These are phyloP conservation scores for Colletotrichum limetticola DNA, from an alignment of 2,329 filamentous ascomycete genomes.

Conservation along the genomic window DNA sequence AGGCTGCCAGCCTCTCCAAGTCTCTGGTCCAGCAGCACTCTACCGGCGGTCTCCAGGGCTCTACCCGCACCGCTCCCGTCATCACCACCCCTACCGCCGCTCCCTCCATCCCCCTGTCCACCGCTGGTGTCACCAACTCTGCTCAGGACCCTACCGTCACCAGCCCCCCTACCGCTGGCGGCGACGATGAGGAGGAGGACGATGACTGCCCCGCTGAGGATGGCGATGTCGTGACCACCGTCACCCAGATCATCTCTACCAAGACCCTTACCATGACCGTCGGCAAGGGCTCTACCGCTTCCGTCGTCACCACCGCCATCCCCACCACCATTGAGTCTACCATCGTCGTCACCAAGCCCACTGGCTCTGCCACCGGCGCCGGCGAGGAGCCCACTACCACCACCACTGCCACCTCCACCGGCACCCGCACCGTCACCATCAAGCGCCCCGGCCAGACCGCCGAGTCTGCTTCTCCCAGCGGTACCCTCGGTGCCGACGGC, in stretches of 20 bases:
- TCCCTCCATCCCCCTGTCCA: conserved; percentile 41
- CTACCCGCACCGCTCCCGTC: conserved; percentile 46
- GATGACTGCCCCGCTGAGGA: conserved; percentile 33
- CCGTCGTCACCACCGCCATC: conserved; percentile 55
- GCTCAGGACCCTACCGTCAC: conserved; percentile 35
- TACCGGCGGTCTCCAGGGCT: conserved; percentile 50
- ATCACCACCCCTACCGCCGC: conserved; percentile 36
- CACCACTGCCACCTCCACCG: conserved; percentile 49
- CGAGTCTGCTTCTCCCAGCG: conserved; percentile 10
- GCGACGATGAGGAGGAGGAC: conserved; percentile 26
- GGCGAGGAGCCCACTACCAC: conserved; percentile 48
- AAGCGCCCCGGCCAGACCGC: conserved; percentile 34
- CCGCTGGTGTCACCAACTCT: conserved; percentile 48
- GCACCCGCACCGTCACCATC: conserved; percentile 49
- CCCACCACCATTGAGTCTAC: conserved; percentile 54
- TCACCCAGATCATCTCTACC: conserved; percentile 44
- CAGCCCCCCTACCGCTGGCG: conserved; percentile 14
- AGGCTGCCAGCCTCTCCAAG: conserved; percentile 52
- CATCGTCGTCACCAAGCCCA: conserved; percentile 40
- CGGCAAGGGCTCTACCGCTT: conserved; percentile 44
- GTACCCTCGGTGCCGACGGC: conserved; percentile 21
- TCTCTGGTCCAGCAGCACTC: conserved; percentile 49
- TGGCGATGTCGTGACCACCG: conserved; percentile 34
- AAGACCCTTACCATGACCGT: conserved; percentile 48
- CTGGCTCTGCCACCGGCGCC: conserved; percentile 2